These are phyloP conservation scores for Amanita exitialis DNA, from an alignment of 768 basidiomycete species.

Conservation along the genomic window DNA sequence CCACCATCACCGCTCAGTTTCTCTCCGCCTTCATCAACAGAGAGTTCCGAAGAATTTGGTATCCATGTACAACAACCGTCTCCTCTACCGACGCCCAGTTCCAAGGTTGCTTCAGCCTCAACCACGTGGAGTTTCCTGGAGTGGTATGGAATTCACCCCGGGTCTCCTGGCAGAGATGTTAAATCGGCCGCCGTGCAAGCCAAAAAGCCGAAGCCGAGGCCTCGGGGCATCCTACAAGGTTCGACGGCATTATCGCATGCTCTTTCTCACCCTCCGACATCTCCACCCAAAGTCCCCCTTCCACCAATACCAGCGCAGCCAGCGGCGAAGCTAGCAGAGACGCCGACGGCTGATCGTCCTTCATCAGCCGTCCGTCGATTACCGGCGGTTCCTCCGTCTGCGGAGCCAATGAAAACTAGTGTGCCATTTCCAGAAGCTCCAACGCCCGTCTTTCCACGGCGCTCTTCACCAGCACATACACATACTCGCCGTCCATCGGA, in stretches of 20 bases:
- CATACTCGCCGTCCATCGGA: background rate
- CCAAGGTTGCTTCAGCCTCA: constrained; percentile 21
- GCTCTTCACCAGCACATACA: background rate
- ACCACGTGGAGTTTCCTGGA: constrained; percentile 26
- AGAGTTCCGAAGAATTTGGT: background rate
- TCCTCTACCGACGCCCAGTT: constrained; percentile 14
- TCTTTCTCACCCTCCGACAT: constrained; percentile 1
- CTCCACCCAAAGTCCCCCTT: constrained; percentile 3
- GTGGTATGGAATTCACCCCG: constrained; percentile 26
- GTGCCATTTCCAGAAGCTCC: background rate
- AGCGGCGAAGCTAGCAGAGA: background rate
- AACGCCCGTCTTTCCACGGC: background rate
- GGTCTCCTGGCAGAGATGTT: constrained; percentile 14
- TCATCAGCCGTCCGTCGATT: background rate
- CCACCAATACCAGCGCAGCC: constrained; percentile 1
- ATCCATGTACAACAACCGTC: constrained; percentile 1
- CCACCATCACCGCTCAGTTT: constrained; percentile 2
- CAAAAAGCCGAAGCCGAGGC: background rate
- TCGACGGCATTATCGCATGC: background rate
- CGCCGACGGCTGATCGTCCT: background rate
- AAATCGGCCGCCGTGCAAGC: background rate
- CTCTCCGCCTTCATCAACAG: constrained; percentile 6
- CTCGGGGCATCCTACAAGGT: constrained; percentile 1
- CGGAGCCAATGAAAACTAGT: background rate
- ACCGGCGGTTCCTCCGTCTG: constrained; percentile 1